Conservation (phyloP, 257 asterid species). For the Solanum neorickii region DNA sequence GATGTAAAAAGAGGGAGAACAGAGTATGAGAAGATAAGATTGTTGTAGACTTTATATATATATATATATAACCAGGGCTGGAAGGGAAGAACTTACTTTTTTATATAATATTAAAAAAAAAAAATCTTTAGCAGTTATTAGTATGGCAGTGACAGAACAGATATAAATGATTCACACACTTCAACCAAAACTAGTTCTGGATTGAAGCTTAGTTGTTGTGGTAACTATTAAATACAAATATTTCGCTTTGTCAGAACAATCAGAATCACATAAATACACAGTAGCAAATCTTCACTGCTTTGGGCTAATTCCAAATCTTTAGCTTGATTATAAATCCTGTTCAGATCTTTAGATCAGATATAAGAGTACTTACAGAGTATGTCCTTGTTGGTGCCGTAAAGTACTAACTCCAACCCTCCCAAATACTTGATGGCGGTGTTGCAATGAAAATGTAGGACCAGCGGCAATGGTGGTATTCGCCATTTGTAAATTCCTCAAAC, state of each 20-base stretch:
- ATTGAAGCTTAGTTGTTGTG: background rate
- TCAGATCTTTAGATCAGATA: background rate
- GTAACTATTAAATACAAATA: background rate
- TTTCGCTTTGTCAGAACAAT: background rate
- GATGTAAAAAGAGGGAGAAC: background rate
- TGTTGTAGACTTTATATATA: background rate
- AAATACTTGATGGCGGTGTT: background rate
- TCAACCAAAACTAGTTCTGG: background rate
- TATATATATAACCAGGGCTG: background rate
- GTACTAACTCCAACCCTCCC: background rate
- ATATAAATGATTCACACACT: background rate
- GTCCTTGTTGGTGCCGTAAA: background rate
- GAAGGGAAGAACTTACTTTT: background rate
- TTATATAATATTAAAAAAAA: background rate
- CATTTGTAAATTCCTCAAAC: background rate
- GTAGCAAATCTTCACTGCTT: background rate
- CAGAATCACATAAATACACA: background rate
- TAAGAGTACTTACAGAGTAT: background rate
- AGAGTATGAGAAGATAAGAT: background rate
- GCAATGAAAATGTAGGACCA: background rate
- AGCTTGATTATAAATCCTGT: background rate
- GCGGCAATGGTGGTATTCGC: background rate
- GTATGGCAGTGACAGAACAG: background rate
- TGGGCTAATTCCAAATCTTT: background rate
- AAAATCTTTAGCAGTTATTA: background rate